Percentiles rank a stretch among this genome's conserved stretches.
Conservation (phyloP, 106 monocot genomes). For the Dendrobium huoshanense region DNA sequence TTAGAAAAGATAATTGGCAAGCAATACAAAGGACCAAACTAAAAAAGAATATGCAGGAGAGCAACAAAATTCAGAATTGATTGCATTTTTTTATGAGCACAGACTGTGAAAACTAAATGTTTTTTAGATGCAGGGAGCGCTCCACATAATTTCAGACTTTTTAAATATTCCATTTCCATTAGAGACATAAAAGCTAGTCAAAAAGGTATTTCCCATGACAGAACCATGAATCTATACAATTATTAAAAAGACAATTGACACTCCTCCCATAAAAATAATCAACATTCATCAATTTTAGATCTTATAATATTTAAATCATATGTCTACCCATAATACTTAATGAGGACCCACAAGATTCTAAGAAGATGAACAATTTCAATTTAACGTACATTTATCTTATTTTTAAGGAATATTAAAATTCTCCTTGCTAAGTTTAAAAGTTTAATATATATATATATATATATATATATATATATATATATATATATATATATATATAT, state of each 20-base stretch:
- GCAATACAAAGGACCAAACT: neutral
- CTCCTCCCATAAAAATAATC: neutral
- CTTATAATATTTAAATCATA: neutral
- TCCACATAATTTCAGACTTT: neutral
- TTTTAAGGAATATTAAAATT: neutral
- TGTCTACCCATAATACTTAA: neutral
- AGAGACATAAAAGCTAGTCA: neutral
- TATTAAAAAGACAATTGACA: neutral
- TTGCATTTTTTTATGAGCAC: neutral
- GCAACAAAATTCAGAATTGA: neutral
- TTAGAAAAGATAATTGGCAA: neutral
- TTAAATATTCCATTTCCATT: neutral
- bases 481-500: no score
- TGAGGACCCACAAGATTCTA: neutral
- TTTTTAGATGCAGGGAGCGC: neutral
- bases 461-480: no score
- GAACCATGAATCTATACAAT: no score
- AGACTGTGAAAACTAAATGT: neutral
- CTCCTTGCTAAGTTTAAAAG: neutral
- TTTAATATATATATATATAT: no score
- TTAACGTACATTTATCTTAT: neutral
- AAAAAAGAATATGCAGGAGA: neutral
- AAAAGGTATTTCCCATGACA: neutral
- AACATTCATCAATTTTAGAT: neutral
- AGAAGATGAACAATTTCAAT: neutral